phyloP scores from a whole-genome alignment of 768 basidiomycete genomes.

The Tylopilus intermedius region DNA sequence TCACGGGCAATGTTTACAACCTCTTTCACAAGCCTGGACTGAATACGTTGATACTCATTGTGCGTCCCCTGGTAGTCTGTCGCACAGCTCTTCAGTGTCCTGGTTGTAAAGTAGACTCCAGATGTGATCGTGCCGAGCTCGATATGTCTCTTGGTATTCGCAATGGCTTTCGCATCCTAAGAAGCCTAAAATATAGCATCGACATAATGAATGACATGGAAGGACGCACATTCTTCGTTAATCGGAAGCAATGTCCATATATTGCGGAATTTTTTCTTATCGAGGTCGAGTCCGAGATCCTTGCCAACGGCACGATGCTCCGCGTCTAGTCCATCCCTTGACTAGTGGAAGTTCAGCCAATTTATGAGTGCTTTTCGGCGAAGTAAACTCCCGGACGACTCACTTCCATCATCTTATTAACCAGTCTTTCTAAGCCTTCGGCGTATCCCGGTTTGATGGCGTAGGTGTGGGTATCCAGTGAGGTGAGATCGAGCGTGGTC shows the following conservation, averaged over 20 bases:
- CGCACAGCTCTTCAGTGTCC: slow-evolving; percentile 61
- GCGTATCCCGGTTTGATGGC: slow-evolving; percentile 96
- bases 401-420: slow-evolving; percentile 57
- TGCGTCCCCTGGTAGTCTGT: slow-evolving; percentile 67
- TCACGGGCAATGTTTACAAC: slow-evolving; percentile 88
- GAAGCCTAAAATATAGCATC: background rate
- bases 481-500: slow-evolving; percentile 85
- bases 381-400: background rate
- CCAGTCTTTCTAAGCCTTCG: slow-evolving; percentile 60
- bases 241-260: slow-evolving; percentile 88
- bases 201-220: background rate
- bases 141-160: slow-evolving; percentile 62
- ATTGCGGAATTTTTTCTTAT: slow-evolving; percentile 92
- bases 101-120: slow-evolving; percentile 87
- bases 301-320: slow-evolving; percentile 69
- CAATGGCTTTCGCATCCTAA: slow-evolving; percentile 76
- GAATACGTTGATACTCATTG: slow-evolving; percentile 66
- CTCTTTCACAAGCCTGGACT: slow-evolving; percentile 82
- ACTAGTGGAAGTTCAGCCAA: slow-evolving; percentile 26
- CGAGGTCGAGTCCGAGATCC: slow-evolving; percentile 75
- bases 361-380: background rate
- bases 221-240: slow-evolving; percentile 79
- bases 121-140: slow-evolving; percentile 83
- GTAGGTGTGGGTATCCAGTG: slow-evolving; percentile 80
- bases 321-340: slow-evolving; percentile 77